Evolutionary conservation across 208 protist species (phyloP).

Genomic region (Balamuthia mandrillaris): DNA sequence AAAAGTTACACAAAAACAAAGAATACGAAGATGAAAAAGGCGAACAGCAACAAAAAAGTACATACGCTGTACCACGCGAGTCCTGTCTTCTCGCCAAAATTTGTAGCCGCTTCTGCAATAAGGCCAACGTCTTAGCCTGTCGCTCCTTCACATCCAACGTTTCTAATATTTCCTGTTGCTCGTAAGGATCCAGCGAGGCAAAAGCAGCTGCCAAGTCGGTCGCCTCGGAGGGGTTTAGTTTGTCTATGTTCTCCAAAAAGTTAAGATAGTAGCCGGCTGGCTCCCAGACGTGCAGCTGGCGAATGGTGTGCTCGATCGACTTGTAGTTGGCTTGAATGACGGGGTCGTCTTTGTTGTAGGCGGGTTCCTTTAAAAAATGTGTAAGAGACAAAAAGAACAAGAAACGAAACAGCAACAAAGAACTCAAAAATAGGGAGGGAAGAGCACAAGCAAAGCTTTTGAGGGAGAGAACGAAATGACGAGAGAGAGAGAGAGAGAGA

Average conservation of each 20-base stretch:
- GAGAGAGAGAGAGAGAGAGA: no score
- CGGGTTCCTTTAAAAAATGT: not conserved
- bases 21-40: not conserved
- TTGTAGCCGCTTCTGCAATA: not conserved
- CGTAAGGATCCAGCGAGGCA: not conserved
- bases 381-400: not conserved
- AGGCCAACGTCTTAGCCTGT: not conserved
- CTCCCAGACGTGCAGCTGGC: slow-evolving; percentile 23
- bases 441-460: not conserved
- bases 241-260: slow-evolving; percentile 38
- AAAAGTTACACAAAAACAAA: not conserved
- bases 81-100: not conserved
- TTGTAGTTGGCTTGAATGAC: slow-evolving; percentile 12
- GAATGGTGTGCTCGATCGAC: slow-evolving; percentile 9
- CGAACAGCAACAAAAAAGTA: not conserved
- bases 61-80: not conserved
- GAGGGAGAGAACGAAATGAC: not conserved
- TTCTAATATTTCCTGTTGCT: slow-evolving; percentile 31
- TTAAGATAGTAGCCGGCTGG: slow-evolving; percentile 21
- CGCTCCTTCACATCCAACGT: slow-evolving; percentile 1
- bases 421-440: not conserved
- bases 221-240: slow-evolving; percentile 21
- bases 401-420: not conserved
- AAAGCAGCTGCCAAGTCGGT: slow-evolving; percentile 26
- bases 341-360: slow-evolving; percentile 13